phyloP scores from a whole-genome alignment of 2,329 filamentous ascomycete genomes.

The Bipolaris gigantea region DNA sequence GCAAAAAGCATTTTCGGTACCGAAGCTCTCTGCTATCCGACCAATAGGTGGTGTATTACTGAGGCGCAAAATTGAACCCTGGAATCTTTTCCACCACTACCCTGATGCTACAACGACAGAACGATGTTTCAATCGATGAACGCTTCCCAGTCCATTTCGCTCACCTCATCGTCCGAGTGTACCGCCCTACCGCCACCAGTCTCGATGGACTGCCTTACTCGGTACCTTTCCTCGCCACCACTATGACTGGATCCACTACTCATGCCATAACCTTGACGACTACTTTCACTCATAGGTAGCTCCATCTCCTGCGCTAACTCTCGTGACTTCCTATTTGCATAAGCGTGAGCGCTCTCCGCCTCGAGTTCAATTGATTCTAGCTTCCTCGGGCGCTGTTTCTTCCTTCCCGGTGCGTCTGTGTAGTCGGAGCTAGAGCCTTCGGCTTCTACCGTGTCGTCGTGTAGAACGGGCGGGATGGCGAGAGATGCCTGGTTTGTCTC shows the following conservation, averaged over 20 bases:
- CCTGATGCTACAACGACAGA: not conserved
- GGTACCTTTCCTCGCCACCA: not conserved
- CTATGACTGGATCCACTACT: not conserved
- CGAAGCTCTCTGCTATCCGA: too few relatives aligned
- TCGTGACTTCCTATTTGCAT: slow-evolving; percentile 27
- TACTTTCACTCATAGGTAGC: not conserved
- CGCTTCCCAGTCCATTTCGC: slow-evolving; percentile 15
- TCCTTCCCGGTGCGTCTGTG: slow-evolving; percentile 1
- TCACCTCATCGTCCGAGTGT: slow-evolving; percentile 7
- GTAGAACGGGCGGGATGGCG: not conserved
- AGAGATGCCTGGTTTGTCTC: slow-evolving; percentile 21
- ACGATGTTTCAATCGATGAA: slow-evolving; percentile 1
- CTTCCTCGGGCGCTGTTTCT: not conserved
- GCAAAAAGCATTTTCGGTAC: too few relatives aligned
- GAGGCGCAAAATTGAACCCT: not conserved
- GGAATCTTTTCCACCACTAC: fast-evolving
- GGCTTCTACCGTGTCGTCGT: not conserved
- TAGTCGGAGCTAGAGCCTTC: slow-evolving; percentile 1
- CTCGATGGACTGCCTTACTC: slow-evolving; percentile 5
- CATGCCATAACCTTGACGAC: slow-evolving; percentile 1
- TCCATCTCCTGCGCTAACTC: not conserved
- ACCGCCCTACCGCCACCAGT: not conserved
- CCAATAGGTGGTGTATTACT: too few relatives aligned
- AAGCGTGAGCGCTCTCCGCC: slow-evolving; percentile 22
- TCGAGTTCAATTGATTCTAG: slow-evolving; percentile 20